Percentiles rank a stretch among this genome's conserved stretches.
Conservation (phyloP, 805 yeast genomes). For the Candida hispaniensis region DNA sequence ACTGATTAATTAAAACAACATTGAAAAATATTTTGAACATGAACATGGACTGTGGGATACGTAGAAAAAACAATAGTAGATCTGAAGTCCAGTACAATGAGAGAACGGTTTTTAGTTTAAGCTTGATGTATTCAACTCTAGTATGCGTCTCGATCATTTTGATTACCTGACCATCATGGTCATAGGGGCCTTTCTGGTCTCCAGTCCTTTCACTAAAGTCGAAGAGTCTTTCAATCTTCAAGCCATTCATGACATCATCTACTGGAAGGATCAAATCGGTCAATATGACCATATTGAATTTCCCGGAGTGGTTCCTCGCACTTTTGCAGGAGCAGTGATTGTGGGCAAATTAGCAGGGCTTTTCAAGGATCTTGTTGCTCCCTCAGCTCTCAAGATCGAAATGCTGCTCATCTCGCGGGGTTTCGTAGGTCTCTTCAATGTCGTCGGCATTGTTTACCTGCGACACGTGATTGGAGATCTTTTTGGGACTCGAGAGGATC, state of each 20-base stretch:
- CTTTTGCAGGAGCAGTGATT: conserved; percentile 62
- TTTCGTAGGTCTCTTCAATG: conserved; percentile 54
- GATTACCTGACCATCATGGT: conserved; percentile 36
- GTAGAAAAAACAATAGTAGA: too few relatives aligned
- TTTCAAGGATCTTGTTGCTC: background rate
- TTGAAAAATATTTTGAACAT: too few relatives aligned
- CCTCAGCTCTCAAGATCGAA: conserved; percentile 25
- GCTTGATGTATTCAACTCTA: conserved; percentile 5
- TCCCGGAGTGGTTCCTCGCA: conserved; percentile 85
- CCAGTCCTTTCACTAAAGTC: conserved; percentile 80
- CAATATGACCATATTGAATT: conserved; percentile 67
- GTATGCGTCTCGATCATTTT: conserved; percentile 22
- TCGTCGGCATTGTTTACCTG: conserved; percentile 40
- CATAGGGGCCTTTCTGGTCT: conserved; percentile 39
- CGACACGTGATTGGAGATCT: conserved; percentile 32
- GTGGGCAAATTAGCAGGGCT: conserved; percentile 37
- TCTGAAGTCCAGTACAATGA: too few relatives aligned
- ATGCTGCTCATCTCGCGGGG: conserved; percentile 49
- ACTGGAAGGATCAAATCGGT: conserved; percentile 3
- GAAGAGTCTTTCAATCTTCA: conserved; percentile 90
- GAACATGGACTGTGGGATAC: too few relatives aligned
- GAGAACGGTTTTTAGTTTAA: background rate
- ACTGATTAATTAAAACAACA: too few relatives aligned
- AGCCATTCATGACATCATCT: conserved; percentile 65
- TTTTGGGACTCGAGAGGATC: conserved; percentile 20